Base-by-base conservation (phyloP, 768 basidiomycete species). In the Suillus luteus region DNA sequence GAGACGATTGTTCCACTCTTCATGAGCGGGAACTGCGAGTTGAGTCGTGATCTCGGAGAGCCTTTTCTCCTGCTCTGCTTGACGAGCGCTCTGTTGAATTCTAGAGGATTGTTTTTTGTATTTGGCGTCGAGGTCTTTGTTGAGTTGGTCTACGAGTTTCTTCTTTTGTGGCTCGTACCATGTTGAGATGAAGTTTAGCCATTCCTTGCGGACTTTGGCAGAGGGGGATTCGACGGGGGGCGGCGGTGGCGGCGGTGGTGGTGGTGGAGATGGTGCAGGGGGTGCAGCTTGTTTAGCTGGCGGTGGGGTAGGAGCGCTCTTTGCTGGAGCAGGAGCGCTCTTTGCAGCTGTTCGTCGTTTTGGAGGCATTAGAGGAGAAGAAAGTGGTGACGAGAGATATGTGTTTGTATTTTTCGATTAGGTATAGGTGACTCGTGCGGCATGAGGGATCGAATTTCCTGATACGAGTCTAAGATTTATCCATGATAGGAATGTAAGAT, bases 1-100 rank as follows among this genome's bases (percentile, higher is more conserved):
- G 55, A 75, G 74, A 52, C 73, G 75, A 49, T 65, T 71, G n/a
- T 75, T 75, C 74, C 74, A 75, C 71, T 75, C 73, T 0, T n/a
- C 35, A 43, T 75, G 73, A 33, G 74, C 74, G 6, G 73, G 75
- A 65, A 71, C 64, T 61, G 74, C 62, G 33, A 75, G 73, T 11
- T 67, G 68, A 40, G 49, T 57, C 52, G 65, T 68, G 15, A 75
- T 49, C 3, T 69, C 52, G 44, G 69, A 65, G 65, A 72, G 66
- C 33, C 48, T 67, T 62, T 74, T 67, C 19, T 65, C 74, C 35
- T 72, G 68, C 55, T 76, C 74, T 64, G 70, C 66, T 10, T 73
- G 71, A 44, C 71, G 75, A 43, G 70, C 63, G 44, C 71, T 69
- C 60, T 74, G 75, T 1, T 75, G 76, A 0, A 66, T 63, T 65